Percentiles rank a stretch among this genome's conserved stretches.
Conservation (phyloP, 371 early-diverging fungal genomes). For the Syncephalastrum sp. region DNA sequence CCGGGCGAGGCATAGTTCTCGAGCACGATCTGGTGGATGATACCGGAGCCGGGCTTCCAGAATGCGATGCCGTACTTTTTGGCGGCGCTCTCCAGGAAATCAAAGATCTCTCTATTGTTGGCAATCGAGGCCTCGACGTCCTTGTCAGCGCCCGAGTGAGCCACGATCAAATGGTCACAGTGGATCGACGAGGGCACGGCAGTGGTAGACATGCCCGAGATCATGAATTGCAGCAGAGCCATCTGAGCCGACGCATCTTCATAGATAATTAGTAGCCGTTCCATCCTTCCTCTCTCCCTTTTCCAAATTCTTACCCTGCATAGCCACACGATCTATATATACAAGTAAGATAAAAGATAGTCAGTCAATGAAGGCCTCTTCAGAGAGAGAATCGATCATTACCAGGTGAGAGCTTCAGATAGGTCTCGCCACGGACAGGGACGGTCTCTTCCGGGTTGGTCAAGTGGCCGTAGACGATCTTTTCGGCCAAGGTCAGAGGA, state of each 20-base stretch:
- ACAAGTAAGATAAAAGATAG: not conserved
- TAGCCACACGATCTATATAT: conserved; percentile 71
- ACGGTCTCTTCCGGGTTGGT: conserved; percentile 72
- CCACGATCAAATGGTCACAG: conserved; percentile 93
- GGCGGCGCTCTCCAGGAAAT: conserved; percentile 78
- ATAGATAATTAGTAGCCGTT: not conserved
- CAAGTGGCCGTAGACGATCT: conserved; percentile 93
- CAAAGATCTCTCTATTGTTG: conserved; percentile 83
- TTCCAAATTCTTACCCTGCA: conserved; percentile 53
- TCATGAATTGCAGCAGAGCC: conserved; percentile 94
- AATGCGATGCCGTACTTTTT: conserved; percentile 86
- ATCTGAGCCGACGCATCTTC: conserved; percentile 82
- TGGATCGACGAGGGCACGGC: conserved; percentile 90
- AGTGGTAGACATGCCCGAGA: conserved; percentile 79
- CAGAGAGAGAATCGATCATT: conserved; percentile 7
- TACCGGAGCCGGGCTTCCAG: conserved; percentile 89
- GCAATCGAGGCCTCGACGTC: conserved; percentile 68
- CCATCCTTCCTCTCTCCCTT: not conserved
- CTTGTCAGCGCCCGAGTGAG: conserved; percentile 70
- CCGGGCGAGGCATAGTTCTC: conserved; percentile 96
- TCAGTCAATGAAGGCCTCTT: not conserved
- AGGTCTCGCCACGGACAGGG: conserved; percentile 69
- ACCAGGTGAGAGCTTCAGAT: conserved; percentile 73
- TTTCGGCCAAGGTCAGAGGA: conserved; percentile 89
- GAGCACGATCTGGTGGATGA: conserved; percentile 91